Evolutionary conservation across 2,329 filamentous ascomycete genomes (phyloP).

Genomic region (Endothia cerciana): DNA sequence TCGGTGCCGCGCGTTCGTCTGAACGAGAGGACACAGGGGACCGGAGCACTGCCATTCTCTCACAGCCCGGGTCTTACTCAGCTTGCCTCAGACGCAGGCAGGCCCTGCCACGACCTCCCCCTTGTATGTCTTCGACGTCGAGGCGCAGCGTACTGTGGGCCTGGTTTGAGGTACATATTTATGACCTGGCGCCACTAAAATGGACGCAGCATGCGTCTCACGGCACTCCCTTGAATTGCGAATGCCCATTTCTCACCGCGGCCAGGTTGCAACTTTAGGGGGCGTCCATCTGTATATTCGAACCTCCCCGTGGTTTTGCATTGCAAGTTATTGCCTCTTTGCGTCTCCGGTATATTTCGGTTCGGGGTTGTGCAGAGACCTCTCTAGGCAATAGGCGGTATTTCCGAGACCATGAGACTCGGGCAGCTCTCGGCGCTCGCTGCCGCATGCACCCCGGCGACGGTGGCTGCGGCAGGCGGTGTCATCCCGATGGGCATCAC

Average conservation of each 20-base stretch:
- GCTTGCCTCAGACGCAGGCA: slow-evolving; percentile 7
- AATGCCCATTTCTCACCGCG: neutral
- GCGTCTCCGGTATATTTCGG: neutral
- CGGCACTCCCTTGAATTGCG: neutral
- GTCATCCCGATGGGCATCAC: slow-evolving; percentile 14
- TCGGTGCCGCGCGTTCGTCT: slow-evolving; percentile 14
- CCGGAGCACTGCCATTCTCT: slow-evolving; percentile 4
- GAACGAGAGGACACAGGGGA: too few relatives aligned
- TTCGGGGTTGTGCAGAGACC: neutral
- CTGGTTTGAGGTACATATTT: slow-evolving; percentile 9
- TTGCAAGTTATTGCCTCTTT: too few relatives aligned
- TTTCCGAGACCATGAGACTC: slow-evolving; percentile 8
- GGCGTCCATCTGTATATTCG: neutral
- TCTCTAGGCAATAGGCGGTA: too few relatives aligned
- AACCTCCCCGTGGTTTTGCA: too few relatives aligned
- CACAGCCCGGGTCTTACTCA: slow-evolving; percentile 6
- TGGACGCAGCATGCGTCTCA: slow-evolving; percentile 6
- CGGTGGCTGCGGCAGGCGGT: slow-evolving; percentile 7
- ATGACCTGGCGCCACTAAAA: slow-evolving; percentile 7
- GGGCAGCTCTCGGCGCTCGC: slow-evolving; percentile 1
- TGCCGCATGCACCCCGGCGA: neutral
- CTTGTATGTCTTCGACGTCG: neutral
- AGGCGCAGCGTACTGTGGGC: neutral
- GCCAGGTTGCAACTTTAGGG: neutral
- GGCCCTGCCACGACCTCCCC: neutral